phyloP scores from a whole-genome alignment of 1,139 yeast genomes.

The Yamadazyma triangularis region DNA sequence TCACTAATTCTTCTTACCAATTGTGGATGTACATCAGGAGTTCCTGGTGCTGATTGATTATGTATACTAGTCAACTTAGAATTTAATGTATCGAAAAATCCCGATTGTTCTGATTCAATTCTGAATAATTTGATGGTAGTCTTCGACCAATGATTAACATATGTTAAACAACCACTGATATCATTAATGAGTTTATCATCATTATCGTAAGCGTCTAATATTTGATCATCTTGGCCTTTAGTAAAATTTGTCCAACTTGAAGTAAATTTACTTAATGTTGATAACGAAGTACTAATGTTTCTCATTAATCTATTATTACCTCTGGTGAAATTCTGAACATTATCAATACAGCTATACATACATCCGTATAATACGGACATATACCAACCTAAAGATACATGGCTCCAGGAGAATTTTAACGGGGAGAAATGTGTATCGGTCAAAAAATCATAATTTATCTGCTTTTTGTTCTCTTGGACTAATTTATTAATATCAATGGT shows the following conservation, averaged over 20 bases:
- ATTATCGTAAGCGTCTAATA: slow-evolving; percentile 15
- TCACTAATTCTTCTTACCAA: slow-evolving; percentile 47
- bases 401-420: slow-evolving; percentile 58
- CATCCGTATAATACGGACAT: slow-evolving; percentile 62
- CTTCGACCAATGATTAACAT: slow-evolving; percentile 55
- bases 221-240: no score
- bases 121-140: slow-evolving; percentile 61
- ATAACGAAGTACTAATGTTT: slow-evolving; percentile 37
- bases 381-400: slow-evolving; percentile 73
- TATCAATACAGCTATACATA: slow-evolving; percentile 47
- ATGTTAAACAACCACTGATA: slow-evolving; percentile 24
- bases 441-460: slow-evolving; percentile 29
- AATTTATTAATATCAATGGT: slow-evolving; percentile 22
- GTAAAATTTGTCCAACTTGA: not conserved
- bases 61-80: slow-evolving; percentile 16
- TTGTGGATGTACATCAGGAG: slow-evolving; percentile 44
- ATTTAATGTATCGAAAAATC: slow-evolving; percentile 31
- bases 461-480: slow-evolving; percentile 15
- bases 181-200: slow-evolving; percentile 13
- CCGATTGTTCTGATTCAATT: slow-evolving; percentile 39
- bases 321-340: slow-evolving; percentile 17
- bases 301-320: slow-evolving; percentile 26
- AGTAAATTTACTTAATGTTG: slow-evolving; percentile 38
- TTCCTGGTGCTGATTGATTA: slow-evolving; percentile 21
- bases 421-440: slow-evolving; percentile 42